Percentiles rank a stretch among this genome's conserved stretches.
Conservation (phyloP, 2,329 filamentous ascomycete genomes). For the Penicillium sp. region DNA sequence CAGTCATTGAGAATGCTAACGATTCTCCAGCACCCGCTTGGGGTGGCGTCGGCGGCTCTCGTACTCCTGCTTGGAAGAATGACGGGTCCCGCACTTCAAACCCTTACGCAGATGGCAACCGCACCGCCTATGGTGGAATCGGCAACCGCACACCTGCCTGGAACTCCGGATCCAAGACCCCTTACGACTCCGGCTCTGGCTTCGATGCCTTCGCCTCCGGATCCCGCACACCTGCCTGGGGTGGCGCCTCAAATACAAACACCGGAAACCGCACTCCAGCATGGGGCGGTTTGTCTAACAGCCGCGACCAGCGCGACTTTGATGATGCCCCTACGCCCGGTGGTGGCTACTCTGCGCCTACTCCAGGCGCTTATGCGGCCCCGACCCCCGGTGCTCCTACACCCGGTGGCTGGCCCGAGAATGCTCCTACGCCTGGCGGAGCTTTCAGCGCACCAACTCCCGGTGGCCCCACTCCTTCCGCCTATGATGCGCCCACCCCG, state of each 20-base stretch:
- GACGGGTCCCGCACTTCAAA: constrained; percentile 55
- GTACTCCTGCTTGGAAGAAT: constrained; percentile 58
- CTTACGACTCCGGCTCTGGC: constrained; percentile 64
- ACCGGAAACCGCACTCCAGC: constrained; percentile 48
- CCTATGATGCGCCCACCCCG: constrained; percentile 53
- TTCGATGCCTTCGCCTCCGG: constrained; percentile 67
- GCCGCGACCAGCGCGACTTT: constrained; percentile 46
- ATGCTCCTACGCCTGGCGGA: constrained; percentile 46
- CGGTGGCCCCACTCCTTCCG: constrained; percentile 30
- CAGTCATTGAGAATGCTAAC: constrained; percentile 21
- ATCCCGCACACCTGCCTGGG: constrained; percentile 75
- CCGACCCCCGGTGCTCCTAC: constrained; percentile 69
- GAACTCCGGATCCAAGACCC: constrained; percentile 77
- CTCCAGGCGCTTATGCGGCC: constrained; percentile 61
- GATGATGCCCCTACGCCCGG: constrained; percentile 75
- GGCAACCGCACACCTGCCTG: constrained; percentile 73
- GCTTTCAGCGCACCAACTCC: constrained; percentile 49
- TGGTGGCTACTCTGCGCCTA: constrained; percentile 65
- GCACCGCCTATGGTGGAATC: constrained; percentile 70
- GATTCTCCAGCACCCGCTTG: constrained; percentile 42
- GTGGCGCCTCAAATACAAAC: constrained; percentile 60
- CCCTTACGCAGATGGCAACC: constrained; percentile 69
- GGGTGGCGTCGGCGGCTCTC: constrained; percentile 46
- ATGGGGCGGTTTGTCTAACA: constrained; percentile 32
- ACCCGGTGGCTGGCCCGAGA: constrained; percentile 47